A percentile compares a stretch with the other conserved stretches of the same genome.
These are phyloP conservation scores for Violaceomyces palustris DNA, from an alignment of 1,284 basidiomycete genomes.

Conservation along the genomic window DNA sequence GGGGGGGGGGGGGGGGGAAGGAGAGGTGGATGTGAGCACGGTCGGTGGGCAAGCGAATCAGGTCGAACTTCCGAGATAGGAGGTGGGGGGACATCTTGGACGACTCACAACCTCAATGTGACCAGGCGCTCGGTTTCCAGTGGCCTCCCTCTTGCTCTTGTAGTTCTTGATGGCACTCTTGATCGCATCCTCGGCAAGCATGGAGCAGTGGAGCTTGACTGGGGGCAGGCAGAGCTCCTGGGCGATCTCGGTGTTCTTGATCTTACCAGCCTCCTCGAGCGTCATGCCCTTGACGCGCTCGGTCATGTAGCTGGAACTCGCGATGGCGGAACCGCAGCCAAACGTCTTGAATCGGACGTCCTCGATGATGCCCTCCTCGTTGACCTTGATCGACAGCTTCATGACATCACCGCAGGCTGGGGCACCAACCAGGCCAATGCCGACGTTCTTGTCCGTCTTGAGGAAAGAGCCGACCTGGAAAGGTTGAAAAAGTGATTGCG, in stretches of 20 bases:
- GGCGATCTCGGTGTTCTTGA: conserved; percentile 99
- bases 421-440: conserved; percentile 95
- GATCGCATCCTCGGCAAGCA: conserved; percentile 98
- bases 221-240: conserved; percentile 81
- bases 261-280: conserved; percentile 86
- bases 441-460: conserved; percentile 84
- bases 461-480: conserved; percentile 93
- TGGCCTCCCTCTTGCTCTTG: conserved; percentile 37
- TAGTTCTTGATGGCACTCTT: conserved; percentile 55
- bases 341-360: conserved; percentile 85
- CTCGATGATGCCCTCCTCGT: conserved; percentile 85
- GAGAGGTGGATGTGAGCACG: no score
- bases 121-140: conserved; percentile 54
- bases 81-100: conserved; percentile 65
- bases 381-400: conserved; percentile 98
- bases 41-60: no score
- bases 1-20: no score
- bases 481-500: no score
- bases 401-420: conserved; percentile 93
- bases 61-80: conserved; percentile 62
- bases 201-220: conserved; percentile 73
- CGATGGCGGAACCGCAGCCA: conserved; percentile 86
- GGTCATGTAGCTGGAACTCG: conserved; percentile 66
- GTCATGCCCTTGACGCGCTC: conserved; percentile 94
- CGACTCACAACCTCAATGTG: conserved; percentile 76